These are phyloP conservation scores for Fusarium sp. DNA, from an alignment of 2,329 filamentous ascomycete species.

Conservation along the genomic window DNA sequence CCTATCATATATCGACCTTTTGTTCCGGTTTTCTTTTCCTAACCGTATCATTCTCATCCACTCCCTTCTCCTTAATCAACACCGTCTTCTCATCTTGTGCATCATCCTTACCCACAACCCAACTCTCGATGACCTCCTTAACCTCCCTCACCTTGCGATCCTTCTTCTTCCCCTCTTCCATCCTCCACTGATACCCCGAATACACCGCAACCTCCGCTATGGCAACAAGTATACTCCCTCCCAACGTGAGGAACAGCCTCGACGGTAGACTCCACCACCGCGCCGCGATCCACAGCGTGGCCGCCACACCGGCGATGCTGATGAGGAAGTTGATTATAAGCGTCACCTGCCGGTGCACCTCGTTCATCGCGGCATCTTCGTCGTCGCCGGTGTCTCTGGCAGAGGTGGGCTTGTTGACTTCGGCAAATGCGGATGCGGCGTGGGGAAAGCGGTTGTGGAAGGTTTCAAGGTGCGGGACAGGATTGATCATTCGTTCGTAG, in stretches of 20 bases:
- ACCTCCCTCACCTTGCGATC: slow-evolving; percentile 72
- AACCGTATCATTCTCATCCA: slow-evolving; percentile 29
- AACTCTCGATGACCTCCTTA: slow-evolving; percentile 77
- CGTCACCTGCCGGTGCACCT: slow-evolving; percentile 83
- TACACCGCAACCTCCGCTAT: slow-evolving; percentile 84
- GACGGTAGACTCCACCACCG: slow-evolving; percentile 80
- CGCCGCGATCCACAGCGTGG: slow-evolving; percentile 81
- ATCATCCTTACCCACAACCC: slow-evolving; percentile 67
- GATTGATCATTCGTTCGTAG: slow-evolving; percentile 84
- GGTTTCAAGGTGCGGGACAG: slow-evolving; percentile 65
- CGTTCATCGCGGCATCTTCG: slow-evolving; percentile 72
- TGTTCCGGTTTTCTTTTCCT: slow-evolving; percentile 43
- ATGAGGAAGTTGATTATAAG: slow-evolving; percentile 91
- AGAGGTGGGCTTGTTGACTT: slow-evolving; percentile 61
- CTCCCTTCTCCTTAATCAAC: slow-evolving; percentile 40
- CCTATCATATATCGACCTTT: slow-evolving; percentile 14
- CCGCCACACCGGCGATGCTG: slow-evolving; percentile 83
- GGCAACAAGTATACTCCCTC: slow-evolving; percentile 75
- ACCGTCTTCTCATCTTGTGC: slow-evolving; percentile 43
- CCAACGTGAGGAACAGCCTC: slow-evolving; percentile 77
- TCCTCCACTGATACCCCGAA: slow-evolving; percentile 77
- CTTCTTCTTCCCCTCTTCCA: slow-evolving; percentile 74
- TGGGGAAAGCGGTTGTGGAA: slow-evolving; percentile 70
- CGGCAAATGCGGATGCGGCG: slow-evolving; percentile 67
- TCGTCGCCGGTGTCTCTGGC: slow-evolving; percentile 67